Evolutionary conservation across 2,329 filamentous ascomycete species (phyloP).

Genomic region (Cryphonectria naterciae): DNA sequence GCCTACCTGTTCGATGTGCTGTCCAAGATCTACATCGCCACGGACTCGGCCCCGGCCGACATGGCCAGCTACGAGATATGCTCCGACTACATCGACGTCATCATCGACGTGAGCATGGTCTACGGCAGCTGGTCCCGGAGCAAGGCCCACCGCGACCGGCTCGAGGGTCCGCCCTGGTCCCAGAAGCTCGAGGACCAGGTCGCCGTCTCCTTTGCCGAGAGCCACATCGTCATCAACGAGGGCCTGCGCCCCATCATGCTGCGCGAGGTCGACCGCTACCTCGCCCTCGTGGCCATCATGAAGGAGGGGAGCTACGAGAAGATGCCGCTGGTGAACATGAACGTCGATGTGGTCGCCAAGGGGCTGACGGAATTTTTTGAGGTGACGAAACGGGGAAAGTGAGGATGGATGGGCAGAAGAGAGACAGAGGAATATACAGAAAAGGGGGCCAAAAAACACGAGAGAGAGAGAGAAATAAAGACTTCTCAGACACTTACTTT

Average conservation of each 20-base stretch:
- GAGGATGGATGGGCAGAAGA: not conserved
- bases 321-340: slow-evolving; percentile 83
- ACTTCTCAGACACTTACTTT: too few species aligned
- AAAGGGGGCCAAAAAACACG: not conserved
- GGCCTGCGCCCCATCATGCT: slow-evolving; percentile 67
- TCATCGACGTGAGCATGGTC: slow-evolving; percentile 94
- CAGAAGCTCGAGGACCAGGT: slow-evolving; percentile 68
- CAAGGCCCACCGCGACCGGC: slow-evolving; percentile 55
- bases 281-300: slow-evolving; percentile 85
- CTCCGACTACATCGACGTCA: slow-evolving; percentile 97
- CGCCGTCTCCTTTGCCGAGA: slow-evolving; percentile 68
- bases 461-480: not conserved
- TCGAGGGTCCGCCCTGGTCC: slow-evolving; percentile 65
- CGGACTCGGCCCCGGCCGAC: slow-evolving; percentile 89
- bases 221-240: slow-evolving; percentile 69
- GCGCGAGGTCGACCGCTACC: slow-evolving; percentile 72
- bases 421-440: not conserved
- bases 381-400: slow-evolving; percentile 63
- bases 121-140: slow-evolving; percentile 77
- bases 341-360: slow-evolving; percentile 80
- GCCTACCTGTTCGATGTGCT: slow-evolving; percentile 97
- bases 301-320: slow-evolving; percentile 82
- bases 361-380: slow-evolving; percentile 80
- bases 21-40: slow-evolving; percentile 98
- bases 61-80: slow-evolving; percentile 98